phyloP scores from a whole-genome alignment of 176 grass and related monocot genomes.

The Thinopyrum elongatum region DNA sequence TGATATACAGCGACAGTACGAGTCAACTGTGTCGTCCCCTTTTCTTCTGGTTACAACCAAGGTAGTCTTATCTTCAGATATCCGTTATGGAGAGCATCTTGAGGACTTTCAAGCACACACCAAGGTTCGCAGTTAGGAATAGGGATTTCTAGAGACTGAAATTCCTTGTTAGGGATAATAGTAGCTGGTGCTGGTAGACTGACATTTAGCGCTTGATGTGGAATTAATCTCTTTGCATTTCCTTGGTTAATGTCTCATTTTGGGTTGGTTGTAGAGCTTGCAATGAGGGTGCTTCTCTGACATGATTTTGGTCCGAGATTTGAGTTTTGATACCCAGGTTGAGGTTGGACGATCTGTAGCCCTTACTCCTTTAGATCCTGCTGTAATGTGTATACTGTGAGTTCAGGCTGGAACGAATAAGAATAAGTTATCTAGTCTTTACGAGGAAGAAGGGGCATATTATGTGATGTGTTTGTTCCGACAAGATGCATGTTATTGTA shows the following conservation, averaged over 20 bases:
- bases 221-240: conserved; percentile 23
- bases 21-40: conserved; percentile 39
- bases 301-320: conserved; percentile 45
- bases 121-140: conserved; percentile 42
- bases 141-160: conserved; percentile 24
- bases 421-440: conserved; percentile 31
- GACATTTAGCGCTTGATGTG: conserved; percentile 34
- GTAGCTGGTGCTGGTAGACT: conserved; percentile 40
- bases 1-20: conserved; percentile 39
- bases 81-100: conserved; percentile 33
- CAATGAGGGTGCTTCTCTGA: conserved; percentile 28
- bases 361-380: conserved; percentile 20
- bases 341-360: conserved; percentile 1
- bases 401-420: conserved; percentile 29
- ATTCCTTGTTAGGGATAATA: conserved; percentile 46
- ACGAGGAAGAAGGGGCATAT: neutral
- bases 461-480: too few relatives aligned
- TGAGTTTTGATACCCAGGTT: conserved; percentile 38
- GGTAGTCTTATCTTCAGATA: conserved; percentile 48
- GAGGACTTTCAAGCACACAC: conserved; percentile 37
- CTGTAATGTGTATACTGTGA: conserved; percentile 50
- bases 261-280: conserved; percentile 41
- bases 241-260: conserved; percentile 21
- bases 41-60: conserved; percentile 38
- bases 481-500: neutral